These are phyloP conservation scores for Dendrobium catenatum DNA, from an alignment of 106 monocot species.

Conservation along the genomic window DNA sequence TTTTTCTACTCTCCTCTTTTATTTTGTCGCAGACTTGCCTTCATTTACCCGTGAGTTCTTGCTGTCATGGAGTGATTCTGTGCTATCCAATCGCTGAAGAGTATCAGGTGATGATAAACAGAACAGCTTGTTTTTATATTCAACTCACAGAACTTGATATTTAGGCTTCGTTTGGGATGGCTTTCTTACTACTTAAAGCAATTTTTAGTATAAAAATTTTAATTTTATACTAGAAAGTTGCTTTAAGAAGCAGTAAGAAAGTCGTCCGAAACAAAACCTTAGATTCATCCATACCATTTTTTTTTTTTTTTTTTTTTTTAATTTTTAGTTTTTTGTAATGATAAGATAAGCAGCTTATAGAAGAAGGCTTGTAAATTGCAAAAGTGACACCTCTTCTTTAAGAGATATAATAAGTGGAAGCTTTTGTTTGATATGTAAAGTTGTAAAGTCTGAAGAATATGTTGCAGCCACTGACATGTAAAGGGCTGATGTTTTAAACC, in stretches of 20 bases:
- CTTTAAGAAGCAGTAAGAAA: too few species aligned
- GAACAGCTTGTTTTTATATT: neutral
- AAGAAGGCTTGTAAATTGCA: neutral
- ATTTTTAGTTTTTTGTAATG: neutral
- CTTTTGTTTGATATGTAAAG: constrained; percentile 6
- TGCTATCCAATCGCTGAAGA: constrained; percentile 57
- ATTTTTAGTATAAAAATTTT: too few species aligned
- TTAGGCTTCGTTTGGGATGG: too few species aligned
- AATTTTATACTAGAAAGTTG: too few species aligned
- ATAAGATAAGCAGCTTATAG: neutral
- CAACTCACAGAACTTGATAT: too few species aligned
- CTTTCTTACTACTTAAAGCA: too few species aligned
- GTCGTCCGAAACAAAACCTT: too few species aligned
- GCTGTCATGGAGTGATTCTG: constrained; percentile 87
- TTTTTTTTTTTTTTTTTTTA: neutral
- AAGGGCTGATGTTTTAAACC: neutral
- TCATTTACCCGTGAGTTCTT: constrained; percentile 69
- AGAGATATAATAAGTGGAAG: constrained; percentile 5
- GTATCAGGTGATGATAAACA: neutral
- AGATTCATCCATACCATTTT: too few species aligned
- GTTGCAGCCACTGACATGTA: constrained; percentile 6
- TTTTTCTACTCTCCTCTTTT: neutral
- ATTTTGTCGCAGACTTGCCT: constrained; percentile 58
- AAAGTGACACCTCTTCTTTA: neutral
- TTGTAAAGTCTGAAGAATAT: neutral